These are phyloP conservation scores for Pyricularia pennisetigena DNA, from an alignment of 2,329 filamentous ascomycete genomes.

Conservation along the genomic window DNA sequence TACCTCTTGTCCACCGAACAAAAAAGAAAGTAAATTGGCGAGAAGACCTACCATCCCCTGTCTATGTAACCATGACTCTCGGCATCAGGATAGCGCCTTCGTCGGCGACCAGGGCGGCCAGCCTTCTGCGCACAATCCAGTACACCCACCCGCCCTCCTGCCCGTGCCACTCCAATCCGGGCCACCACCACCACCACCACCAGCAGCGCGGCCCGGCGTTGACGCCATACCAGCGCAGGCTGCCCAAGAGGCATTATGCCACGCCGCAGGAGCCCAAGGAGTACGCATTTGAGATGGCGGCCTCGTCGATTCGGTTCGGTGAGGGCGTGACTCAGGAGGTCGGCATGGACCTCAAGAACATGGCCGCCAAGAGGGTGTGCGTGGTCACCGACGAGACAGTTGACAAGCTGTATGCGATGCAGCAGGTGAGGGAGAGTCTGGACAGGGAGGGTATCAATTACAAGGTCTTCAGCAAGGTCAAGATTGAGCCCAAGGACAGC, in stretches of 20 bases:
- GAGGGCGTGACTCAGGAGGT: slow-evolving; percentile 91
- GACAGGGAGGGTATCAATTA: slow-evolving; percentile 70
- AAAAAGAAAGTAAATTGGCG: neutral
- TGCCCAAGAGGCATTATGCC: slow-evolving; percentile 46
- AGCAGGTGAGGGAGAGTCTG: slow-evolving; percentile 74
- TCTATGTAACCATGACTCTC: neutral
- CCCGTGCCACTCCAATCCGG: slow-evolving; percentile 86
- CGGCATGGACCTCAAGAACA: slow-evolving; percentile 93
- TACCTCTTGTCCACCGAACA: too few species aligned
- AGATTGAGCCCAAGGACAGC: slow-evolving; percentile 89
- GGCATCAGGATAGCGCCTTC: slow-evolving; percentile 3
- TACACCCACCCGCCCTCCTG: slow-evolving; percentile 80
- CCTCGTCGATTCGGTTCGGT: slow-evolving; percentile 88
- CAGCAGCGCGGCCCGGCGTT: slow-evolving; percentile 32
- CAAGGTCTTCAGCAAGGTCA: slow-evolving; percentile 69
- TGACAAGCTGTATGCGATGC: slow-evolving; percentile 75
- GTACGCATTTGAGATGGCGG: slow-evolving; percentile 98
- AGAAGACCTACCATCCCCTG: neutral
- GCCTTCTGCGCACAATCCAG: slow-evolving; percentile 79
- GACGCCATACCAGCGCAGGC: slow-evolving; percentile 30
- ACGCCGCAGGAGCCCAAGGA: slow-evolving; percentile 77
- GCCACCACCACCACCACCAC: slow-evolving; percentile 63
- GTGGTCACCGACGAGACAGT: slow-evolving; percentile 88
- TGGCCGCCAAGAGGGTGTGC: slow-evolving; percentile 77
- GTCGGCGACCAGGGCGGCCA: slow-evolving; percentile 56